phyloP scores from a whole-genome alignment of 345 rosid species.

The Sisymbrium altissimum region DNA sequence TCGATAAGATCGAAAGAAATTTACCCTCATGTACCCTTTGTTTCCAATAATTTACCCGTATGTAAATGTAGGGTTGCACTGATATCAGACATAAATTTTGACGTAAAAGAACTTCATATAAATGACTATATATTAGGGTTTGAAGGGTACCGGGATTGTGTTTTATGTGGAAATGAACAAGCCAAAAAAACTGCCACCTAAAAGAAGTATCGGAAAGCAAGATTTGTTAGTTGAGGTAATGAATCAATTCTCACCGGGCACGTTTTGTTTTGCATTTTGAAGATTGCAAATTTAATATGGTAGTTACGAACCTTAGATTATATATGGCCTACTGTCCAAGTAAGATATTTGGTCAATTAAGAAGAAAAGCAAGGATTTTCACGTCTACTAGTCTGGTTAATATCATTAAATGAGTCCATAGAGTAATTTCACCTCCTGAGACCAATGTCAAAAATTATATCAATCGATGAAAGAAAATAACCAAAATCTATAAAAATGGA shows the following conservation, averaged over 20 bases:
- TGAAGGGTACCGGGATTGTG: not conserved
- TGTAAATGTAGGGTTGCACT: not conserved
- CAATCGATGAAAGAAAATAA: too few species aligned
- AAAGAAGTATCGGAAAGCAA: not conserved
- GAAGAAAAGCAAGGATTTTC: not conserved
- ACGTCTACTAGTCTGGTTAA: not conserved
- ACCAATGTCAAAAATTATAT: too few species aligned
- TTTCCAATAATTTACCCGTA: too few species aligned
- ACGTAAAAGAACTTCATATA: not conserved
- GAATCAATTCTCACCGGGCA: not conserved
- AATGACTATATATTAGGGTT: not conserved
- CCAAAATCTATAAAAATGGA: too few species aligned
- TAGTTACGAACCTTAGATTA: not conserved
- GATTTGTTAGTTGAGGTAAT: not conserved
- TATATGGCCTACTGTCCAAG: not conserved
- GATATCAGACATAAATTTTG: not conserved
- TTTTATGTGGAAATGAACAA: not conserved
- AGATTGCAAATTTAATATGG: conserved; percentile 12
- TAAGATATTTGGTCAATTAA: not conserved
- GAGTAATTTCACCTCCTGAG: too few species aligned
- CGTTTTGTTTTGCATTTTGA: not conserved
- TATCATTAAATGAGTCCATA: too few species aligned
- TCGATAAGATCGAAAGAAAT: not conserved
- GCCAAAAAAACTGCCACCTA: not conserved
- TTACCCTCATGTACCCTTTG: not conserved